Evolutionary conservation across 768 basidiomycete species (phyloP).

Genomic region (Suillus bovinus): DNA sequence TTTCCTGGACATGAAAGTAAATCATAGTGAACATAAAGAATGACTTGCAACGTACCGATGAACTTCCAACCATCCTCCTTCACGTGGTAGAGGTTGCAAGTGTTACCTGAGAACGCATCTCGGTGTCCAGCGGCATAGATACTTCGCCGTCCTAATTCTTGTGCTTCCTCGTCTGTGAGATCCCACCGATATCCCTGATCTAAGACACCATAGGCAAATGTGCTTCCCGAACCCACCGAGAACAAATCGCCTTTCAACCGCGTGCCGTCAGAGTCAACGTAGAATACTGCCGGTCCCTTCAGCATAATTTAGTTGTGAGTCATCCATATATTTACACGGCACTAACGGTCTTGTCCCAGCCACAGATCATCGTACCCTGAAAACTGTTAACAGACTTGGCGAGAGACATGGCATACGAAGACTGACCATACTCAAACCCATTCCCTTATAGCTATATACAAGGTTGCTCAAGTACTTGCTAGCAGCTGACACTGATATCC

Average conservation of each 20-base stretch:
- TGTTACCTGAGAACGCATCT: slow-evolving; percentile 95
- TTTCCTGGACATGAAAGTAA: slow-evolving; percentile 71
- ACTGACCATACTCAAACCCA: slow-evolving; percentile 96
- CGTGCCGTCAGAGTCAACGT: slow-evolving; percentile 96
- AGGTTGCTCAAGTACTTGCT: slow-evolving; percentile 97
- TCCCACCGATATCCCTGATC: slow-evolving; percentile 97
- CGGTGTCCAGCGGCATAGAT: slow-evolving; percentile 98
- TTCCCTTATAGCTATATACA: slow-evolving; percentile 97
- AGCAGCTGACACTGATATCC: slow-evolving; percentile 98
- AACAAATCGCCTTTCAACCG: slow-evolving; percentile 97
- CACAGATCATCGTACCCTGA: slow-evolving; percentile 99
- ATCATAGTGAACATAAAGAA: slow-evolving; percentile 13
- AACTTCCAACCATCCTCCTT: slow-evolving; percentile 95
- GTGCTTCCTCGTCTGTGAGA: slow-evolving; percentile 87
- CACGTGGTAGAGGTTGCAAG: slow-evolving; percentile 94
- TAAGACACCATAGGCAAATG: slow-evolving; percentile 98
- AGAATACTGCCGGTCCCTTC: slow-evolving; percentile 91
- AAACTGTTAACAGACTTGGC: slow-evolving; percentile 7
- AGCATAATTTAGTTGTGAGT: slow-evolving; percentile 11
- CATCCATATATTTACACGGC: not conserved
- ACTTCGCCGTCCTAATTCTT: slow-evolving; percentile 89
- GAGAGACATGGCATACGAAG: slow-evolving; percentile 5
- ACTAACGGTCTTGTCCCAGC: slow-evolving; percentile 97
- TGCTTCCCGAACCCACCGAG: slow-evolving; percentile 97
- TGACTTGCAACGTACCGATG: slow-evolving; percentile 61